Evolutionary conservation across 2,329 filamentous ascomycete species (phyloP).

Genomic region (Colletotrichum chlorophyti): DNA sequence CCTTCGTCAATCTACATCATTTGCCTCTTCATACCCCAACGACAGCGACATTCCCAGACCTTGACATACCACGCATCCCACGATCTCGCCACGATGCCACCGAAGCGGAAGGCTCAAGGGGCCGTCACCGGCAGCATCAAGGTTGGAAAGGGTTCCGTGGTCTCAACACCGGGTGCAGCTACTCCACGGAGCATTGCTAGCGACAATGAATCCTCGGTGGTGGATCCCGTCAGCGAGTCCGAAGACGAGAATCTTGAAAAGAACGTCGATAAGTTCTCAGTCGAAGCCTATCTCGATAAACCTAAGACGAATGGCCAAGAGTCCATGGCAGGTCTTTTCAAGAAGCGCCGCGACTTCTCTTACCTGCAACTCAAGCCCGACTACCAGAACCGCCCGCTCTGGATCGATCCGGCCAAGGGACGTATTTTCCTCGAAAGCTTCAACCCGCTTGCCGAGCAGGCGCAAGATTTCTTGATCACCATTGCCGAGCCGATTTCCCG

Average conservation of each 20-base stretch:
- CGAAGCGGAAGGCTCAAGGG: constrained; percentile 71
- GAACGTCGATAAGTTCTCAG: constrained; percentile 66
- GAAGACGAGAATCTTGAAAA: constrained; percentile 63
- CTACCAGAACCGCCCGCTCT: constrained; percentile 87
- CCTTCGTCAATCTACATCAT: constrained; percentile 17
- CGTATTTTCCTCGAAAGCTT: constrained; percentile 95
- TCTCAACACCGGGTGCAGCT: constrained; percentile 66
- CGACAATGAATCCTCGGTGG: constrained; percentile 52
- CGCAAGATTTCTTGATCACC: constrained; percentile 93
- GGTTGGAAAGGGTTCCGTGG: constrained; percentile 60
- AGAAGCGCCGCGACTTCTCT: constrained; percentile 72
- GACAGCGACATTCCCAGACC: background rate
- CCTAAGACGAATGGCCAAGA: constrained; percentile 23
- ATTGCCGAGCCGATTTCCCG: constrained; percentile 93
- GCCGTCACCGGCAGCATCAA: constrained; percentile 58
- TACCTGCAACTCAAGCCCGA: constrained; percentile 85
- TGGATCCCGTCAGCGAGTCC: constrained; percentile 40
- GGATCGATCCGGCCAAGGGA: constrained; percentile 88
- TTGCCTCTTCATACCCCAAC: background rate
- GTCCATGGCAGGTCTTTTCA: constrained; percentile 40
- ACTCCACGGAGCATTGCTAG: constrained; percentile 66
- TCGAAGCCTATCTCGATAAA: constrained; percentile 50
- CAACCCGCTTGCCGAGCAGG: constrained; percentile 83
- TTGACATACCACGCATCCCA: background rate
- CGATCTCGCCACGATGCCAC: constrained; percentile 60